Evolutionary conservation across 305 asterid genomes (phyloP), one percentile per base, ranked within the genome.

Genomic region (Fraxinus nigra): DNA sequence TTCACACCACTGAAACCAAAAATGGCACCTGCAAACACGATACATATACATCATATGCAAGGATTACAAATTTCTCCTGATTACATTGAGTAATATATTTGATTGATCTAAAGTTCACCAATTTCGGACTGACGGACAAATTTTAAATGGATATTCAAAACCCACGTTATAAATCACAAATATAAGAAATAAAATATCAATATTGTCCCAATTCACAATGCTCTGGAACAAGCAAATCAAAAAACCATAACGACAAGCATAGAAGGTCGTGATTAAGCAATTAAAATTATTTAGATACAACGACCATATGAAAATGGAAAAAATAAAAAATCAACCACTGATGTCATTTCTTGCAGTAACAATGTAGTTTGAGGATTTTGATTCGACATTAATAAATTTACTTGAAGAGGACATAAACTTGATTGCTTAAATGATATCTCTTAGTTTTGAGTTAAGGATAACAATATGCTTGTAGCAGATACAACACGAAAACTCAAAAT

Each of bases 1-100:
- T n/a, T n/a, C n/a, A n/a, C 18, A 75, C 56, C 85, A 80, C 79
- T 81, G 72, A 34, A 77, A 63, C 18, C 6, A 56, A 78, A 69
- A 81, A 79, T 16, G 37, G 46, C 77, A 80, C 83, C 86, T 83
- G 86, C 81, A 82, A 18, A 43, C 33, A 70, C 54, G 30, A 65
- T 24, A 26, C n/a, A 63, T 61, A 22, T 61, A 18, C 30, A 59
- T 18, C 34, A 63, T 26, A 65, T 26, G 16, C 9, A 65, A 26
- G 73, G n/a, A 65, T 65, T 26, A 28, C 35, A 65, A 65, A 63
- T 65, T 24, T 24, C n/a, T 26, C n/a, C 3, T 26, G 10, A 24
- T 65, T 61, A 20, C 4, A 2, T 20, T 65, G 72, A 24, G 16
- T 24, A 22, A 24, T 26, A 24, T 2, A 11, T 4, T 48, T 14